Evolutionary conservation across 148 eudicot species (phyloP), one percentile per base, ranked within the genome.

Genomic region (Arctostaphylos glauca): DNA sequence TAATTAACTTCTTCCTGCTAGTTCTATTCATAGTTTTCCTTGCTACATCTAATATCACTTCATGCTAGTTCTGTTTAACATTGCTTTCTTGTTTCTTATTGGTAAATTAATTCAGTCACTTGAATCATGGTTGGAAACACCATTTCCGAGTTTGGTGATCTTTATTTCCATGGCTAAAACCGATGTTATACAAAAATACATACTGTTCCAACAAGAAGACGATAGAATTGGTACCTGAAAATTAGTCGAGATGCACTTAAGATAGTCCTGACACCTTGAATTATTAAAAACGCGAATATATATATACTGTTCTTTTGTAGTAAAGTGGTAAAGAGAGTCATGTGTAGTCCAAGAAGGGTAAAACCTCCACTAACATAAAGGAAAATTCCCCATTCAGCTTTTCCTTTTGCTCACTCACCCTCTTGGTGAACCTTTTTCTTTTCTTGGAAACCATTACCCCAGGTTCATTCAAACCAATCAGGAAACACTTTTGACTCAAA

Each of bases 401-500:
- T 88, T 84, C 56, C 67, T 60, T 60, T 75, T 43, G 53, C 86
- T 43, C 68, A 6, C 25, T 76, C 74, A 66, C 54, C 23, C 56
- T 16, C 1, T 49, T 13, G 74, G 60, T 81, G 41, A 74, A 44
- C 80, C 47, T 55, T 84, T 84, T 54, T 16, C 72, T 84, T 75
- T 74, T 83, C 80, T 79, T 59, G 66, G 82, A 81, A 83, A 88
- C 79, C 74, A 79, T 82, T 16, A 70, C 70, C 74, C 80, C 55
- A 23, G 53, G 48, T 46, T 59, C 62, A 41, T 16, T 73, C 75
- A 31, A 23, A 56, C 74, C 84, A 82, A 31, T 85, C 54, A 74
- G 74, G 59, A 77, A 54, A 8, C 21, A 50, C 81, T 59, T 72
- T 84, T 84, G 83, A 82, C 85, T 78, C 62, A 83, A 66, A 43